Evolutionary conservation across 495 filamentous ascomycete species (phyloP).

Genomic region (Hypoxylon lienhwacheense): DNA sequence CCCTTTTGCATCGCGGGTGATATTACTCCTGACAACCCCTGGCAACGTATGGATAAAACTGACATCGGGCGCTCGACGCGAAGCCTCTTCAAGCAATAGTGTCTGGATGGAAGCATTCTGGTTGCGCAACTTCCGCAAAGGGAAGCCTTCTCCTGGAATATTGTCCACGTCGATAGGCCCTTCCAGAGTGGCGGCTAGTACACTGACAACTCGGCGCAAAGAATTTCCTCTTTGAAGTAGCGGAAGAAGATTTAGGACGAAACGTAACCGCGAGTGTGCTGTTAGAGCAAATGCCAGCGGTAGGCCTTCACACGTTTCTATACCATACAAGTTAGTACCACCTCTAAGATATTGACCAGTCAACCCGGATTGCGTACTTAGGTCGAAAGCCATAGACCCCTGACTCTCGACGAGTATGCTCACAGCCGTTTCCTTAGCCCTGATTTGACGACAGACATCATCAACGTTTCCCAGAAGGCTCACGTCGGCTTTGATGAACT

Average conservation of each 20-base stretch:
- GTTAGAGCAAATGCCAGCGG: constrained; percentile 43
- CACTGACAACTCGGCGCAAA: constrained; percentile 56
- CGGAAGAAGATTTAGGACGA: constrained; percentile 61
- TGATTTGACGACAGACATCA: constrained; percentile 54
- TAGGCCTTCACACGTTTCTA: constrained; percentile 60
- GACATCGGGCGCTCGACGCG: constrained; percentile 48
- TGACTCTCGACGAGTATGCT: constrained; percentile 53
- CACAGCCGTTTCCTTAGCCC: constrained; percentile 53
- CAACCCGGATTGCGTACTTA: not conserved
- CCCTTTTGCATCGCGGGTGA: constrained; percentile 4
- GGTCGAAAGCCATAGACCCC: not conserved
- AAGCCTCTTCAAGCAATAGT: constrained; percentile 49
- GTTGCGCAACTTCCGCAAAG: constrained; percentile 31
- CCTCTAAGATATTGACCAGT: too few relatives aligned
- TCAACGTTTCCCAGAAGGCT: constrained; percentile 59
- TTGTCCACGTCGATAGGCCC: constrained; percentile 52
- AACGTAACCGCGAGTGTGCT: constrained; percentile 51
- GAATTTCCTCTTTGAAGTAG: constrained; percentile 44
- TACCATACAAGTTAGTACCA: too few relatives aligned
- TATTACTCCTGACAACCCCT: constrained; percentile 50
- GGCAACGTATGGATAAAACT: constrained; percentile 61
- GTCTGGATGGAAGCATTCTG: constrained; percentile 53
- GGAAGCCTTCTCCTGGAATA: constrained; percentile 17
- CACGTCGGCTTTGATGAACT: constrained; percentile 59
- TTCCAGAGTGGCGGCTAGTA: constrained; percentile 54